These are phyloP conservation scores for Rhododendron molle DNA, from an alignment of 148 eudicot species.

Conservation along the genomic window DNA sequence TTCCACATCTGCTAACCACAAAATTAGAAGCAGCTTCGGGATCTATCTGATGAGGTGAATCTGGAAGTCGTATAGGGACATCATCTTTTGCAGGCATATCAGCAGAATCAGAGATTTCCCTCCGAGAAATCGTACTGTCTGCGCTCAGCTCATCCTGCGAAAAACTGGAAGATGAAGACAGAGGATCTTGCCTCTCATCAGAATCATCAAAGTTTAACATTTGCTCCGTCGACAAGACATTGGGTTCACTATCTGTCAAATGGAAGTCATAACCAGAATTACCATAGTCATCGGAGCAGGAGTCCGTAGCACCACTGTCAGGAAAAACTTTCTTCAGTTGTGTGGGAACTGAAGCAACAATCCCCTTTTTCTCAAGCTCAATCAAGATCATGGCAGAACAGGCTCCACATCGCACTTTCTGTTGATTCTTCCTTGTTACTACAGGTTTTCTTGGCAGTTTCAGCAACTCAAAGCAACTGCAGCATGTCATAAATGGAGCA, in stretches of 20 bases:
- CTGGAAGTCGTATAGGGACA: constrained; percentile 26
- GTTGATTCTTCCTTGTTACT: constrained; percentile 21
- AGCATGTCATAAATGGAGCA: constrained; percentile 73
- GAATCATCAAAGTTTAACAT: constrained; percentile 26
- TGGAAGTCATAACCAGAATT: constrained; percentile 30
- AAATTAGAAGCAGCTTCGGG: constrained; percentile 25
- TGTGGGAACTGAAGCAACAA: constrained; percentile 22
- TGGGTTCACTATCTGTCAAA: constrained; percentile 32
- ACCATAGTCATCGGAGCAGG: constrained; percentile 47
- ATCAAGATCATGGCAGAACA: constrained; percentile 46
- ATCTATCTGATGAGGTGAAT: constrained; percentile 35
- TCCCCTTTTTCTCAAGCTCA: constrained; percentile 35
- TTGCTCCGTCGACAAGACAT: constrained; percentile 21
- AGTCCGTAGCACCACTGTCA: constrained; percentile 16
- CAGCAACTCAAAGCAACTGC: constrained; percentile 67
- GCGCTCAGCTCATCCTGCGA: constrained; percentile 38
- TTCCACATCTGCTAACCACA: constrained; percentile 14
- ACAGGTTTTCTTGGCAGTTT: constrained; percentile 44
- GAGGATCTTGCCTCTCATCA: constrained; percentile 25
- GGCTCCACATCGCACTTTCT: constrained; percentile 63
- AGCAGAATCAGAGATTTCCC: constrained; percentile 21
- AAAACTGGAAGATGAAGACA: constrained; percentile 39
- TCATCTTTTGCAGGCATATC: constrained; percentile 23
- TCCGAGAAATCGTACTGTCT: constrained; percentile 22
- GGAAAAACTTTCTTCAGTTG: constrained; percentile 20